Evolutionary conservation across 2,329 filamentous ascomycete species (phyloP), one percentile per base, ranked within the genome.

Genomic region (Neurospora sp.): DNA sequence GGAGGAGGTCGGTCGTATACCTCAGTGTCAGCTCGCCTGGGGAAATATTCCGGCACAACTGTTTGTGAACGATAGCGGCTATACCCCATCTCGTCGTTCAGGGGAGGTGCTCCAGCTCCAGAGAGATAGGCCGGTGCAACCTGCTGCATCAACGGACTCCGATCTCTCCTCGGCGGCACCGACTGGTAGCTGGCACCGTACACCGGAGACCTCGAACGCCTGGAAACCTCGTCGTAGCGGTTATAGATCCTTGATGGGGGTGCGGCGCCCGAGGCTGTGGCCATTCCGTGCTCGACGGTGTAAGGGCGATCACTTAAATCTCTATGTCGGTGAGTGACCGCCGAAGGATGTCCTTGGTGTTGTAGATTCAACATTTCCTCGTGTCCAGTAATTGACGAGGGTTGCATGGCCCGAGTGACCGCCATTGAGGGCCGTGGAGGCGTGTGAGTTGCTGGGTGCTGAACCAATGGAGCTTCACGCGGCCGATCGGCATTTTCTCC

Each of bases 1-100:
- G 73, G 75, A 68, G 74, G 75, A 17, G 42, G 42, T 46, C 74
- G 74, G 39, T 78, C 76, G 68, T 79, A 80, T 5, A 73, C 73
- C 19, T 72, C 67, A 23, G 78, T 76, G 17, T 79, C 75, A 2
- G 38, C 19, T 23, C 58, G 68, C 7, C 38, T 70, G 4, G 70
- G 66, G 2, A 52, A 9, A 46, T 68, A 69, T 11, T 72, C 71
- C 23, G 28, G 39, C 19, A 68, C 43, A 38, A 46, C 62, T 39
- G 71, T 17, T 11, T 68, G 68, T 9, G 28, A 4, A 15, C 58
- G 43, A 28, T 69, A 71, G 15, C 38, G 23, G 5, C 58, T 28
- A 58, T 71, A 68, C 2, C n/a, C 23, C 6, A 66, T 52, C 23
- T 68, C 38, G 17, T 28, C 38, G 17, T 68, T 68, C 36, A 72